These are phyloP conservation scores for Elongisporangium prolatum DNA, from an alignment of 352 stramenopile species.

Conservation along the genomic window DNA sequence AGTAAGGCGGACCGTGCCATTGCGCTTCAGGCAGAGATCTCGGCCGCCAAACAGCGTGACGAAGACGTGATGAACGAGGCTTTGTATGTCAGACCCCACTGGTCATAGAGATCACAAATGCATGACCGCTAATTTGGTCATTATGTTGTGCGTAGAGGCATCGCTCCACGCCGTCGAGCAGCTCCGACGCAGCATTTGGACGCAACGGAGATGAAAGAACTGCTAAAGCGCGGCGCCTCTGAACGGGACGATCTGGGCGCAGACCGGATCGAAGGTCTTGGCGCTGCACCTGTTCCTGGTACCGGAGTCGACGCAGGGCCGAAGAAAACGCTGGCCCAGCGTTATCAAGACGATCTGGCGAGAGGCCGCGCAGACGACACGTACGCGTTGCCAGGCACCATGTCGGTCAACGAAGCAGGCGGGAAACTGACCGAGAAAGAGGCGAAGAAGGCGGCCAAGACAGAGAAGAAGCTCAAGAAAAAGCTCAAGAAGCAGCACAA, in stretches of 20 bases:
- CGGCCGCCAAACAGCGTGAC: constrained; percentile 74
- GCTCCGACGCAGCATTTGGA: constrained; percentile 51
- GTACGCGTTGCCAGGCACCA: constrained; percentile 53
- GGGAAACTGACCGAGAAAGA: constrained; percentile 27
- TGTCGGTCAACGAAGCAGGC: not conserved
- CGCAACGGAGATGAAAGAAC: constrained; percentile 78
- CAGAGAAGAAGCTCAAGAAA: constrained; percentile 54
- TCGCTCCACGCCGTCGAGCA: constrained; percentile 48
- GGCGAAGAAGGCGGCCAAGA: constrained; percentile 50
- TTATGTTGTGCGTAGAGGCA: constrained; percentile 32
- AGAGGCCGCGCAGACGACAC: constrained; percentile 51
- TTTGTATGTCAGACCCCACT: constrained; percentile 38
- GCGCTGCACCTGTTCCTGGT: constrained; percentile 54
- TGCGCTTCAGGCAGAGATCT: constrained; percentile 57
- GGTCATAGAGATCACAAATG: not conserved
- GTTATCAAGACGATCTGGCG: constrained; percentile 61
- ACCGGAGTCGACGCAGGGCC: constrained; percentile 32
- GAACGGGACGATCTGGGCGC: constrained; percentile 61
- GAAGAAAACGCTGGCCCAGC: constrained; percentile 68
- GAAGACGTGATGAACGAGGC: constrained; percentile 90
- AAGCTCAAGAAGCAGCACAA: constrained; percentile 61
- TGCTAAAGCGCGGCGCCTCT: constrained; percentile 73
- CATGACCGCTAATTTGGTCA: not conserved
- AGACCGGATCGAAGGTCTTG: constrained; percentile 85
- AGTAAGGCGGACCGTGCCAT: constrained; percentile 48